phyloP scores from a whole-genome alignment of 495 filamentous ascomycete species.

The Hypoxylon subgilvum region DNA sequence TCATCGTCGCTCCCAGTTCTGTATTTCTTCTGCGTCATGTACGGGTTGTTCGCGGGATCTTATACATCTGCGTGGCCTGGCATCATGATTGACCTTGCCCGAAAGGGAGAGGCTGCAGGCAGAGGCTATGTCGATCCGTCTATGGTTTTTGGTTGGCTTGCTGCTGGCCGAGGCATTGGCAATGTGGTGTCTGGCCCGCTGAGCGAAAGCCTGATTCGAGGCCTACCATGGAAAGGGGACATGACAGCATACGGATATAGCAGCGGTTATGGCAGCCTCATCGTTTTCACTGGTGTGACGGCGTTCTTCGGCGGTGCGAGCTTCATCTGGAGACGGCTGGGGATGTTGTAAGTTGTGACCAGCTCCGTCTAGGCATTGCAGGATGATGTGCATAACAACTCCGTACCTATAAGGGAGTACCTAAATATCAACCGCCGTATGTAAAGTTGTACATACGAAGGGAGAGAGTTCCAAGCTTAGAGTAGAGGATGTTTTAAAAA shows the following conservation, averaged over 20 bases:
- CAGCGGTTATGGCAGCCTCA: conserved; percentile 59
- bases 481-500: too few species aligned
- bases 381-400: too few species aligned
- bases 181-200: conserved; percentile 64
- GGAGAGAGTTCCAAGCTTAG: too few species aligned
- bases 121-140: conserved; percentile 35
- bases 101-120: conserved; percentile 30
- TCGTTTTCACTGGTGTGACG: conserved; percentile 64
- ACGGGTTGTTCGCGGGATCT: conserved; percentile 71
- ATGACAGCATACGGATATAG: conserved; percentile 45
- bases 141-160: conserved; percentile 56
- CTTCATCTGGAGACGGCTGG: conserved; percentile 49
- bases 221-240: conserved; percentile 39
- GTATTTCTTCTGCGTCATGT: conserved; percentile 65
- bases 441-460: too few species aligned
- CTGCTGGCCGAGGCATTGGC: conserved; percentile 68
- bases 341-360: conserved; percentile 12
- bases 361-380: background rate
- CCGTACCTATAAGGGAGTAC: too few species aligned
- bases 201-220: conserved; percentile 58
- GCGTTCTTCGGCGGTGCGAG: conserved; percentile 58
- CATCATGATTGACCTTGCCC: conserved; percentile 57
- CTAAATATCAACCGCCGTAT: too few species aligned
- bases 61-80: conserved; percentile 65
- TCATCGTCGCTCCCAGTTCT: conserved; percentile 59